These are phyloP conservation scores for Fusarium sp. DNA, from an alignment of 2,329 filamentous ascomycete genomes.

Conservation along the genomic window DNA sequence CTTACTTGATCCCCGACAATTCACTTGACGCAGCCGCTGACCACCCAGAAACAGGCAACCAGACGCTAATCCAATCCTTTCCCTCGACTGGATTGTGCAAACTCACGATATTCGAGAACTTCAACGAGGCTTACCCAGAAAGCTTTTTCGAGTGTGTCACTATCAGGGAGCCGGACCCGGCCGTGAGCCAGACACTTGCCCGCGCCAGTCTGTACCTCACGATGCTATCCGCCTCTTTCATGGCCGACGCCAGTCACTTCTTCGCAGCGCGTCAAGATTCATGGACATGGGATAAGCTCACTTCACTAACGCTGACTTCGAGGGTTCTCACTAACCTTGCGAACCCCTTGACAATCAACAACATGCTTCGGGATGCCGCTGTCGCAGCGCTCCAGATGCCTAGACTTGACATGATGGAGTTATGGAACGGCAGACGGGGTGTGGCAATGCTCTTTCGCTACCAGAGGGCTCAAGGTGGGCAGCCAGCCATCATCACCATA, in stretches of 20 bases:
- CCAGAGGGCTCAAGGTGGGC: conserved; percentile 35
- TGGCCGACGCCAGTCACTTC: conserved; percentile 52
- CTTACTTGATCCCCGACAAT: conserved; percentile 22
- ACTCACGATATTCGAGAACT: conserved; percentile 55
- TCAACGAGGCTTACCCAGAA: conserved; percentile 51
- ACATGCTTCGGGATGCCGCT: conserved; percentile 49
- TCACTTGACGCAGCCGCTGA: conserved; percentile 37
- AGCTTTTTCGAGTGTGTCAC: conserved; percentile 21
- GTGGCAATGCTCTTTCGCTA: conserved; percentile 47
- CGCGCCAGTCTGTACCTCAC: conserved; percentile 49
- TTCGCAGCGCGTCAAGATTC: conserved; percentile 43
- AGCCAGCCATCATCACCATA: conserved; percentile 42
- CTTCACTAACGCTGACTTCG: conserved; percentile 52
- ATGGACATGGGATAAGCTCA: conserved; percentile 52
- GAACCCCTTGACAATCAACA: conserved; percentile 37
- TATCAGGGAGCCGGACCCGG: conserved; percentile 43
- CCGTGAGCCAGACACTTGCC: conserved; percentile 49
- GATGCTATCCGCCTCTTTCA: conserved; percentile 52
- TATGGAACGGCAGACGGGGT: conserved; percentile 52
- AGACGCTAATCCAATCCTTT: conserved; percentile 49
- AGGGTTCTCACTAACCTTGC: conserved; percentile 43
- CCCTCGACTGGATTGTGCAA: conserved; percentile 45
- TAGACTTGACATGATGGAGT: conserved; percentile 50
- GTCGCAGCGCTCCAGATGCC: conserved; percentile 49
- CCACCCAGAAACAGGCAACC: conserved; percentile 40